A percentile compares a stretch with the other conserved stretches of the same genome.
Evolutionary conservation across 305 asterid species (phyloP).

Genomic region (Fraxinus nigra): DNA sequence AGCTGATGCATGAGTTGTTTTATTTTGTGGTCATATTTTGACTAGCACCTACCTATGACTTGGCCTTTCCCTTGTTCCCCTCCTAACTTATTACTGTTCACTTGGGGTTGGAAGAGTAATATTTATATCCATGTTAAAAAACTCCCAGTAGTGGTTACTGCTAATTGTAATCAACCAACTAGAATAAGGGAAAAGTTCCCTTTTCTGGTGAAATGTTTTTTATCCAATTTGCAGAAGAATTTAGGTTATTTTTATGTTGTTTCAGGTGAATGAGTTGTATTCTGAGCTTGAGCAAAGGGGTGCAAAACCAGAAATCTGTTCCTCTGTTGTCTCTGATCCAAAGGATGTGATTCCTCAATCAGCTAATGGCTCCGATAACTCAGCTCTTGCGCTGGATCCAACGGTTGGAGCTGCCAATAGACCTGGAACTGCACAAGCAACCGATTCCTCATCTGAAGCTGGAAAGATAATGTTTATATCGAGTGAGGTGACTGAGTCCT

Average conservation of each 20-base stretch:
- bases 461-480: conserved; percentile 33
- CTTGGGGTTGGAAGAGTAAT: neutral
- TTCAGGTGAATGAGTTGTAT: conserved; percentile 59
- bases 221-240: neutral
- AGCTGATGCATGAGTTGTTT: neutral
- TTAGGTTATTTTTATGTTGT: conserved; percentile 18
- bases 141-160: neutral
- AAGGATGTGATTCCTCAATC: conserved; percentile 33
- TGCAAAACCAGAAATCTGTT: conserved; percentile 26
- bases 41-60: neutral
- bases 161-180: neutral
- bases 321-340: conserved; percentile 24
- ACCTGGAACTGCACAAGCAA: conserved; percentile 21
- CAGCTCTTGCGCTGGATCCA: conserved; percentile 26
- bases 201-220: neutral
- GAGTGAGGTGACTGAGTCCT: conserved; percentile 34
- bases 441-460: conserved; percentile 33
- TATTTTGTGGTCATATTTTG: neutral
- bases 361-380: conserved; percentile 27
- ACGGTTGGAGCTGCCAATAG: conserved; percentile 28
- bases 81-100: neutral
- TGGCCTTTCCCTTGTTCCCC: neutral
- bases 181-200: neutral
- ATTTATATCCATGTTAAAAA: neutral
- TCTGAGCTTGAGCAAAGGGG: conserved; percentile 47